A percentile compares a stretch with the other conserved stretches of the same genome.
Evolutionary conservation across 768 basidiomycete genomes (phyloP).

Genomic region (Termitomyces sp.): DNA sequence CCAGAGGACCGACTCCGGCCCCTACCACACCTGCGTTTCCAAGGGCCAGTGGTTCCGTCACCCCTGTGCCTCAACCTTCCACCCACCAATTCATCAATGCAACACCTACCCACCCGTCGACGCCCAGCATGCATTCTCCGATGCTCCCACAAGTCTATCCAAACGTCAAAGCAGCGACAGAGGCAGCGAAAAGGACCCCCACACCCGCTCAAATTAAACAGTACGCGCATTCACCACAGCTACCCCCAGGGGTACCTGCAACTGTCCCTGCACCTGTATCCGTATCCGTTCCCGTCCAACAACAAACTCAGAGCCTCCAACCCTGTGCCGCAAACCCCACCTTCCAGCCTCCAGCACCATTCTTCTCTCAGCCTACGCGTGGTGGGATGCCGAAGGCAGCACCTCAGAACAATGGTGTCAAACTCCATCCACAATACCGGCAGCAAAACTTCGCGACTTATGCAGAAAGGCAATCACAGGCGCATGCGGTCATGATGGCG

Average conservation of each 20-base stretch:
- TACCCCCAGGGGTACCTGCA: slow-evolving; percentile 17
- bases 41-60: slow-evolving; percentile 29
- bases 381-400: background rate
- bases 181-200: slow-evolving; percentile 29
- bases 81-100: slow-evolving; percentile 34
- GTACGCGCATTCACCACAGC: slow-evolving; percentile 18
- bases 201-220: slow-evolving; percentile 31
- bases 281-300: slow-evolving; percentile 1
- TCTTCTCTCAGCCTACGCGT: slow-evolving; percentile 8
- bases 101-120: slow-evolving; percentile 26
- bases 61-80: slow-evolving; percentile 29
- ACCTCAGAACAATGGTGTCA: background rate
- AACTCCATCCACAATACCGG: slow-evolving; percentile 6
- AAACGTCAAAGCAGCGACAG: slow-evolving; percentile 31
- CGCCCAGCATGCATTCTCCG: slow-evolving; percentile 23
- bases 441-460: background rate
- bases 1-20: slow-evolving; percentile 24
- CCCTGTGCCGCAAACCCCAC: slow-evolving; percentile 14
- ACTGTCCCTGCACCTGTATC: slow-evolving; percentile 14
- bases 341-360: slow-evolving; percentile 16
- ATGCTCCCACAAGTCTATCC: slow-evolving; percentile 38
- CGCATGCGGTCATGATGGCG: slow-evolving; percentile 1
- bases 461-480: slow-evolving; percentile 9
- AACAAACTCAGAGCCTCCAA: slow-evolving; percentile 14
- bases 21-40: slow-evolving; percentile 25